phyloP scores from a whole-genome alignment of 2,329 filamentous ascomycete genomes.

The Talaromyces sp. region DNA sequence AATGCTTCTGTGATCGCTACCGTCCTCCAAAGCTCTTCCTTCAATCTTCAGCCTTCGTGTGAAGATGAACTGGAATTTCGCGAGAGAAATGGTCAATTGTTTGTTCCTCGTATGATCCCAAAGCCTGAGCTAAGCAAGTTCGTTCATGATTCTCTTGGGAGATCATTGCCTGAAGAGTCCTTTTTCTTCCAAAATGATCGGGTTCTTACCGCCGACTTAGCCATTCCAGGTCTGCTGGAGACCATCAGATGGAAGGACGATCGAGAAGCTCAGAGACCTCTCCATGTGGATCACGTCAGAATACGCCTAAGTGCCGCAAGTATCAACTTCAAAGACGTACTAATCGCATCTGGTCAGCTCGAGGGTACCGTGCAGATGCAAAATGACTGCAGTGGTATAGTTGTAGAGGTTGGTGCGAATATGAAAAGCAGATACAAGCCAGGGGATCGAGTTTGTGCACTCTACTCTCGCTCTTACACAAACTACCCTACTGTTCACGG shows the following conservation, averaged over 20 bases:
- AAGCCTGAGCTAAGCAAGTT: background rate
- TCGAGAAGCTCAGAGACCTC: constrained; percentile 22
- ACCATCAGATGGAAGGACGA: background rate
- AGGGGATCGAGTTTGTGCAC: constrained; percentile 42
- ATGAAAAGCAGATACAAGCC: constrained; percentile 30
- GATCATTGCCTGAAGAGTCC: background rate
- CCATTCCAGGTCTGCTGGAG: background rate
- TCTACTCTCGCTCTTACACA: background rate
- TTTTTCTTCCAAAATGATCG: background rate
- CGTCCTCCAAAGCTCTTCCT: background rate
- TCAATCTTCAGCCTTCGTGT: background rate
- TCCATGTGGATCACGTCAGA: constrained; percentile 18
- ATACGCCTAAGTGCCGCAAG: background rate
- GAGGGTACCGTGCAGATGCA: constrained; percentile 22
- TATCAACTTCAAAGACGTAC: constrained; percentile 1
- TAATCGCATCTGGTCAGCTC: background rate
- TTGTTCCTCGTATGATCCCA: background rate
- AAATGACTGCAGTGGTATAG: constrained; percentile 40
- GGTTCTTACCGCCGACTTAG: background rate
- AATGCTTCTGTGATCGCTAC: no score
- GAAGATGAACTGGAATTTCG: background rate
- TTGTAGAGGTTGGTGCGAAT: constrained; percentile 31
- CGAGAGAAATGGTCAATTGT: background rate
- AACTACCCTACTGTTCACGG: background rate
- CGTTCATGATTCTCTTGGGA: background rate